These are phyloP conservation scores for Populus alba DNA, from an alignment of 345 rosid genomes.

Conservation along the genomic window DNA sequence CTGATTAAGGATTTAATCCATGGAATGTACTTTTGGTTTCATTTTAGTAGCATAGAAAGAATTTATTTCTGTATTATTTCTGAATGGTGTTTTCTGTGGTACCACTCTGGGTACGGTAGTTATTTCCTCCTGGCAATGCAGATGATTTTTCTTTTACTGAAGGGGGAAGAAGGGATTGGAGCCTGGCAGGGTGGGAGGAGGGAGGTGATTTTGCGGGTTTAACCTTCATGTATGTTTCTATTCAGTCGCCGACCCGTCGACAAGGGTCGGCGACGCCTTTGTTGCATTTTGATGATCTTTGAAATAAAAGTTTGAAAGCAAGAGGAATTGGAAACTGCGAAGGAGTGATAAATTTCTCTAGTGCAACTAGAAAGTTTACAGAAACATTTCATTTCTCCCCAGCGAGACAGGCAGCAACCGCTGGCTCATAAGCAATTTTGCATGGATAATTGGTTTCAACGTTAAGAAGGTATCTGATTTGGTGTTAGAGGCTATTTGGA, in stretches of 20 bases:
- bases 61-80: neutral
- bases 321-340: neutral
- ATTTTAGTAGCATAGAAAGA: neutral
- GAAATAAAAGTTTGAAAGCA: neutral
- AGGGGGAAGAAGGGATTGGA: neutral
- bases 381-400: no score
- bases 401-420: no score
- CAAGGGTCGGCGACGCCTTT: neutral
- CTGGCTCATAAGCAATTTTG: neutral
- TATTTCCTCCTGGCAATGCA: neutral
- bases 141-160: neutral
- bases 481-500: neutral
- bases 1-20: neutral
- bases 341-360: neutral
- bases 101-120: neutral
- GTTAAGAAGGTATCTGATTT: neutral
- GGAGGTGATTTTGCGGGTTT: no score
- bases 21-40: slow-evolving; percentile 13
- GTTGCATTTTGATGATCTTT: neutral
- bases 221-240: no score
- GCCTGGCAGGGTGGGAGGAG: neutral
- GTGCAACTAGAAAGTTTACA: neutral
- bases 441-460: neutral
- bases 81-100: neutral
- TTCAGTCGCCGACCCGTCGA: no score